A percentile compares a stretch with the other conserved stretches of the same genome.
phyloP scores from a whole-genome alignment of 208 protist species.

The Leishmania major region DNA sequence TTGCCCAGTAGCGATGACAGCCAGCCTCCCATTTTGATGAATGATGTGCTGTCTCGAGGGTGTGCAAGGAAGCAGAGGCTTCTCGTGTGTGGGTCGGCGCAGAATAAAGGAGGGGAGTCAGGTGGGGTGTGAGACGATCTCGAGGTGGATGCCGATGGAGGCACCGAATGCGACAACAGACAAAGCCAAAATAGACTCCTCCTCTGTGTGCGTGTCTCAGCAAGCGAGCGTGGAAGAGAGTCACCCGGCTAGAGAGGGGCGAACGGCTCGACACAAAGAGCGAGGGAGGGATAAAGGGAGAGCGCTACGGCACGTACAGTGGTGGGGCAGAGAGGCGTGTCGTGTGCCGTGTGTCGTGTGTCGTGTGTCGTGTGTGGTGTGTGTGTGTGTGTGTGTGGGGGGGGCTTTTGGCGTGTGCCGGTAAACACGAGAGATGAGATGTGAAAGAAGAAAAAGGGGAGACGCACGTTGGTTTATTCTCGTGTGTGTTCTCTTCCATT shows the following conservation, averaged over 20 bases:
- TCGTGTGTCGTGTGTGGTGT: too few relatives aligned
- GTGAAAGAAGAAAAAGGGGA: background rate
- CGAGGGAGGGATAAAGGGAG: background rate
- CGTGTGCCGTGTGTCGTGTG: too few relatives aligned
- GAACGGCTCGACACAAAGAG: background rate
- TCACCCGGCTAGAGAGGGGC: background rate
- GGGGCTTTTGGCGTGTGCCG: background rate
- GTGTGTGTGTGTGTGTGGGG: too few relatives aligned
- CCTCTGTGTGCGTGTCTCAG: background rate
- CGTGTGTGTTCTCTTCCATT: background rate
- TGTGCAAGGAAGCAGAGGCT: background rate
- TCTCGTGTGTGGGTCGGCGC: background rate
- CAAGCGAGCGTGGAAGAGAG: background rate
- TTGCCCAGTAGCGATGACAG: slow-evolving; percentile 92
- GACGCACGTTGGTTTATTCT: background rate
- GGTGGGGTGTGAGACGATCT: background rate
- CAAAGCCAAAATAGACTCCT: background rate
- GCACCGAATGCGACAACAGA: background rate
- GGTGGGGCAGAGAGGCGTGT: background rate
- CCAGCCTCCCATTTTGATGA: slow-evolving; percentile 48
- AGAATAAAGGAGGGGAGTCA: background rate
- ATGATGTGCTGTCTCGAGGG: background rate
- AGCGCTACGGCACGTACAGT: background rate
- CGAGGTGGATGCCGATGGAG: too few relatives aligned
- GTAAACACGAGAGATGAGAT: background rate